Evolutionary conservation across 345 rosid species (phyloP).

Genomic region (Bretschneidera sinensis): DNA sequence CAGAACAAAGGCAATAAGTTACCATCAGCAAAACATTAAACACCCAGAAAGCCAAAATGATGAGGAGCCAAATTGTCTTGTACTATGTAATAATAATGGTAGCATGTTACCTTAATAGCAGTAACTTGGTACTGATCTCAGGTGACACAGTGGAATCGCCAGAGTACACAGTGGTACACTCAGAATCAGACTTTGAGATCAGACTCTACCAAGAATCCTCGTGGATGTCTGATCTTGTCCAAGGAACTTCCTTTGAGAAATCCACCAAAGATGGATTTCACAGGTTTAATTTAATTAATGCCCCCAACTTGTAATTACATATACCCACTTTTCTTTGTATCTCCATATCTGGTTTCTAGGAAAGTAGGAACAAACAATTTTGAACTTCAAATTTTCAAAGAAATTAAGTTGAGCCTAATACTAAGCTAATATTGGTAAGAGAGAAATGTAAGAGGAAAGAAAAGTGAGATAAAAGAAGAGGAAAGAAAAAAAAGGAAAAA

Average conservation of each 20-base stretch:
- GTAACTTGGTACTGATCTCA: conserved; percentile 9
- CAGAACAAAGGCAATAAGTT: too few relatives aligned
- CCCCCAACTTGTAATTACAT: too few relatives aligned
- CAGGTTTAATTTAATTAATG: conserved; percentile 30
- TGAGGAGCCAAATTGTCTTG: background rate
- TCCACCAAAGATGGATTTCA: conserved; percentile 47
- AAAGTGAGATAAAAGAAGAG: too few relatives aligned
- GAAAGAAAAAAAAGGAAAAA: too few relatives aligned
- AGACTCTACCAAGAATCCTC: conserved; percentile 30
- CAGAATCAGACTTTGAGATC: conserved; percentile 39
- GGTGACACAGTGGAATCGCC: conserved; percentile 31
- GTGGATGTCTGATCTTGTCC: conserved; percentile 39
- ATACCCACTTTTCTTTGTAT: too few relatives aligned
- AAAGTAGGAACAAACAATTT: too few relatives aligned
- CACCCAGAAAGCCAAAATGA: conserved; percentile 15
- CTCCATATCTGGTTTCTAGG: background rate
- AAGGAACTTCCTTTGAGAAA: conserved; percentile 31
- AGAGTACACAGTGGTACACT: conserved; percentile 17
- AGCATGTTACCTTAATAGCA: background rate
- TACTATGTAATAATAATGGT: background rate
- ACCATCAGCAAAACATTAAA: background rate
- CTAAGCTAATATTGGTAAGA: too few relatives aligned
- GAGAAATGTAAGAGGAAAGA: too few relatives aligned
- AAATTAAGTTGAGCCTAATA: too few relatives aligned
- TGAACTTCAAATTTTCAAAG: too few relatives aligned